Evolutionary conservation across 768 basidiomycete species (phyloP).

Genomic region (Gymnopilus dilepis): DNA sequence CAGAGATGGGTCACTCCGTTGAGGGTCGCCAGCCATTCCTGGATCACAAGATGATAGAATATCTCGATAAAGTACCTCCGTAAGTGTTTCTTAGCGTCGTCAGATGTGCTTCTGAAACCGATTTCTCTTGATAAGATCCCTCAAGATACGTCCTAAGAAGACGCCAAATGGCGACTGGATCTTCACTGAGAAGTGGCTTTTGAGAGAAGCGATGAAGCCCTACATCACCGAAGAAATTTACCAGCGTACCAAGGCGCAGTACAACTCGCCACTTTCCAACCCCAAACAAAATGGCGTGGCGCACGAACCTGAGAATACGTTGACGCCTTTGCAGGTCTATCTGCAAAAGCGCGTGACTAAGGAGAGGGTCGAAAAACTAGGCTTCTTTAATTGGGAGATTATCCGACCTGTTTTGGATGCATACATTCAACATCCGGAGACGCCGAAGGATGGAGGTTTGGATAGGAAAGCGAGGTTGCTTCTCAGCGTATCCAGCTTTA

Average conservation of each 20-base stretch:
- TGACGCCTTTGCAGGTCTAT: conserved; percentile 3
- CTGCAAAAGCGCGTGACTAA: not conserved
- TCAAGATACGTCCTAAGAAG: not conserved
- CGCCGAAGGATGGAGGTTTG: conserved; percentile 5
- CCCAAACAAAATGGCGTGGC: not conserved
- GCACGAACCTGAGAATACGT: not conserved
- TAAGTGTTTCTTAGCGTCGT: not conserved
- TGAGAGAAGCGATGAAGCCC: conserved; percentile 8
- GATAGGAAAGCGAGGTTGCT: not conserved
- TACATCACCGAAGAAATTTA: conserved; percentile 10
- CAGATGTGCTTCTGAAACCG: not conserved
- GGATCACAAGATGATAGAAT: conserved; percentile 2
- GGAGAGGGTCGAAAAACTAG: not conserved
- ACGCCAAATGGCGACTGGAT: not conserved
- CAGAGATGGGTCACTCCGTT: conserved; percentile 9
- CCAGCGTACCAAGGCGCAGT: not conserved
- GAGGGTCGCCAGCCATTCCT: conserved; percentile 10
- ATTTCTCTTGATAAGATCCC: not conserved
- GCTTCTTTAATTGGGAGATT: not conserved
- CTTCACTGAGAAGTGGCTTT: conserved; percentile 10
- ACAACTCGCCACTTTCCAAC: not conserved
- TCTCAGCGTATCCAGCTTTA: not conserved
- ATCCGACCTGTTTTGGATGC: not conserved
- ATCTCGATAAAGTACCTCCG: not conserved
- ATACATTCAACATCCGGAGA: not conserved